These are phyloP conservation scores for Crepidotus variabilis DNA, from an alignment of 768 basidiomycete genomes.

Conservation along the genomic window DNA sequence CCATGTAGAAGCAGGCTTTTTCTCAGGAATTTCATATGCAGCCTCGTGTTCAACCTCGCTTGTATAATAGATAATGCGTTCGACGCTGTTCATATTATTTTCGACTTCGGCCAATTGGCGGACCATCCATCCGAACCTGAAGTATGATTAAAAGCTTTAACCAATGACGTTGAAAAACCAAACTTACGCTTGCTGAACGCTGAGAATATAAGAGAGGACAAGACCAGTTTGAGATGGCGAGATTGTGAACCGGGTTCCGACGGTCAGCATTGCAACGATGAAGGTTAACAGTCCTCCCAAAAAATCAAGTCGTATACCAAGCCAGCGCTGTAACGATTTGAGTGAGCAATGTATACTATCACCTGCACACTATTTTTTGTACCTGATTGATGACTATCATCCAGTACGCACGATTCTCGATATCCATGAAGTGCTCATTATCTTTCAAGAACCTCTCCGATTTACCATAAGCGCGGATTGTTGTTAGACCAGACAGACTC, in stretches of 20 bases:
- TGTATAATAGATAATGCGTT: slow-evolving; percentile 81
- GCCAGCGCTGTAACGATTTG: slow-evolving; percentile 56
- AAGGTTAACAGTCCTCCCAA: slow-evolving; percentile 72
- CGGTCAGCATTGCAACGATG: slow-evolving; percentile 73
- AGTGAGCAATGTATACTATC: not conserved
- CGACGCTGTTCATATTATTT: slow-evolving; percentile 92
- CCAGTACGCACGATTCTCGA: slow-evolving; percentile 91
- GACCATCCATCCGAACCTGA: slow-evolving; percentile 71
- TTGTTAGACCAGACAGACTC: slow-evolving; percentile 79
- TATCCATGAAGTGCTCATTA: slow-evolving; percentile 72
- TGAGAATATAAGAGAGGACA: slow-evolving; percentile 75
- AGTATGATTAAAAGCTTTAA: slow-evolving; percentile 3
- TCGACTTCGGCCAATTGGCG: slow-evolving; percentile 83
- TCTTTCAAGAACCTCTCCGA: slow-evolving; percentile 68
- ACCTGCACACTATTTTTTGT: not conserved
- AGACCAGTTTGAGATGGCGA: slow-evolving; percentile 79
- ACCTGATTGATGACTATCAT: slow-evolving; percentile 81
- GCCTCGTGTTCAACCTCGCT: slow-evolving; percentile 80
- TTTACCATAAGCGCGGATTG: slow-evolving; percentile 87
- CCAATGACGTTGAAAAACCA: not conserved
- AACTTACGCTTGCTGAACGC: slow-evolving; percentile 63
- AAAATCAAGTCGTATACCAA: slow-evolving; percentile 87
- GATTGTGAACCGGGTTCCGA: slow-evolving; percentile 69
- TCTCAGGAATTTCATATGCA: slow-evolving; percentile 59
- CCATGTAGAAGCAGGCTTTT: slow-evolving; percentile 63